Conservation (phyloP, 1,284 basidiomycete genomes). For the Ceratobasidium sp. region DNA sequence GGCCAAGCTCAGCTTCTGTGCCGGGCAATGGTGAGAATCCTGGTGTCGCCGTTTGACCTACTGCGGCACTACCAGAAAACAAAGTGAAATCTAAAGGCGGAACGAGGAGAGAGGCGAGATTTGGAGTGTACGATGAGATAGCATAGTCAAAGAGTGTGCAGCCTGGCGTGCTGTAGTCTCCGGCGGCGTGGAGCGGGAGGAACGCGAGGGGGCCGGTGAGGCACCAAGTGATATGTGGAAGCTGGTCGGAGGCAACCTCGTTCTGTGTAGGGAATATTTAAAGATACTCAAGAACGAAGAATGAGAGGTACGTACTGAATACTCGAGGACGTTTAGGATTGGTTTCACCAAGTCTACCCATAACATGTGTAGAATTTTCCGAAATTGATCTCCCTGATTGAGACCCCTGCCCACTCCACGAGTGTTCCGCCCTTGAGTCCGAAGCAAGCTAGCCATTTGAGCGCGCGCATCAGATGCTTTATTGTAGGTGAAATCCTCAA, state of each 20-base stretch:
- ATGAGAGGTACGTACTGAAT: too few species aligned
- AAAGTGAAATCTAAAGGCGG: neutral
- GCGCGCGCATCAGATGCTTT: too few species aligned
- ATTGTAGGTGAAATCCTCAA: too few species aligned
- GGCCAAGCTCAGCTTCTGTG: too few species aligned
- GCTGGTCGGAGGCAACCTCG: constrained; percentile 39
- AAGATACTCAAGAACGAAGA: too few species aligned
- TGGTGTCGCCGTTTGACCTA: neutral
- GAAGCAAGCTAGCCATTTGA: too few species aligned
- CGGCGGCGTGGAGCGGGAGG: constrained; percentile 60
- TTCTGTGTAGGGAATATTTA: neutral
- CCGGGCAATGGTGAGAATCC: neutral
- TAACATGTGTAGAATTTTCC: neutral
- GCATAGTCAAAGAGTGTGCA: constrained; percentile 52
- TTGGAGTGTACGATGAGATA: constrained; percentile 58
- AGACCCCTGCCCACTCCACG: too few species aligned
- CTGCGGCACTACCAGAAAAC: neutral
- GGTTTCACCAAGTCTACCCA: neutral
- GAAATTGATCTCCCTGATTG: neutral
- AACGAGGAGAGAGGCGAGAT: constrained; percentile 53
- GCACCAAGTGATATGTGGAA: constrained; percentile 61
- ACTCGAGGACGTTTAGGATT: constrained; percentile 44
- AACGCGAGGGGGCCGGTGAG: constrained; percentile 55
- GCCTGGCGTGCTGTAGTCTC: constrained; percentile 48
- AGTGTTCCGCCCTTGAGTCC: too few species aligned